Percentiles rank a stretch among this genome's conserved stretches.
phyloP scores from a whole-genome alignment of 1,139 yeast species.

The Debaryomycetaceae sp. region DNA sequence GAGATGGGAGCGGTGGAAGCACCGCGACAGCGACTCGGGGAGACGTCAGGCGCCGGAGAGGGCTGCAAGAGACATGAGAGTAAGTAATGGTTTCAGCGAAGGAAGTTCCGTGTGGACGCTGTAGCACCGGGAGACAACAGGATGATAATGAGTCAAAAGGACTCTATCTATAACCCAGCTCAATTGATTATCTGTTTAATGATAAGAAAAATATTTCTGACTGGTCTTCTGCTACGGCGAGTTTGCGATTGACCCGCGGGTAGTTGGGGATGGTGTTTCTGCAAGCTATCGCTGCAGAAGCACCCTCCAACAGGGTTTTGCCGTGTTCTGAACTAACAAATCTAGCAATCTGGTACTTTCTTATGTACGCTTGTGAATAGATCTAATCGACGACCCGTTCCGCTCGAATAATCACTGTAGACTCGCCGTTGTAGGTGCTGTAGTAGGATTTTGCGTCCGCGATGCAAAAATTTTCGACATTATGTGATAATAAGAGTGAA shows the following conservation, averaged over 20 bases:
- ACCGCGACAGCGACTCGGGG: not conserved
- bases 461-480: slow-evolving; percentile 1
- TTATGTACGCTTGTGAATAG: not conserved
- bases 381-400: not conserved
- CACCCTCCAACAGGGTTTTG: slow-evolving; percentile 5
- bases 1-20: not conserved
- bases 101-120: too few relatives aligned
- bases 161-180: slow-evolving; percentile 50
- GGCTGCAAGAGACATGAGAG: too few relatives aligned
- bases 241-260: not conserved
- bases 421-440: not conserved
- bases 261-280: too few relatives aligned
- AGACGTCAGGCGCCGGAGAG: not conserved
- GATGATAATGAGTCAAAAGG: slow-evolving; percentile 46
- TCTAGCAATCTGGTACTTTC: not conserved
- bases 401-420: not conserved
- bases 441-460: not conserved
- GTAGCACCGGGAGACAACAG: slow-evolving; percentile 6
- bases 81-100: too few relatives aligned
- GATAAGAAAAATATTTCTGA: slow-evolving; percentile 40
- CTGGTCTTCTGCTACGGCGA: slow-evolving; percentile 18
- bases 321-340: not conserved
- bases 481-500: not conserved
- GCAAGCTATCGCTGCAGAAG: too few relatives aligned
- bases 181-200: slow-evolving; percentile 50